These are phyloP conservation scores for Sugiyamaella smithiae DNA, from an alignment of 805 yeast genomes.

Conservation along the genomic window DNA sequence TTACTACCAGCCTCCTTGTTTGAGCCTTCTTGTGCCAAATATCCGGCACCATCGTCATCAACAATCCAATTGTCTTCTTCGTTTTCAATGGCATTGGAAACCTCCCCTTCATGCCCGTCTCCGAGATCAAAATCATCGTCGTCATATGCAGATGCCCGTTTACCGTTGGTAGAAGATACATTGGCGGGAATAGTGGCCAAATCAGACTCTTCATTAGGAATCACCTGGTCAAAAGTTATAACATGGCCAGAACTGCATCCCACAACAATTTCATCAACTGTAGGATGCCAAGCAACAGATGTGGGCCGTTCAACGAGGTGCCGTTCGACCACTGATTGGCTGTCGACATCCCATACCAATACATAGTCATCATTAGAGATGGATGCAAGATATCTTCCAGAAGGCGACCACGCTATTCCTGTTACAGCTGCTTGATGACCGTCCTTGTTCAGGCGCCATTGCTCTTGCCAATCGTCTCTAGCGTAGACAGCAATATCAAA, in stretches of 20 bases:
- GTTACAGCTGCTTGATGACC: constrained; percentile 36
- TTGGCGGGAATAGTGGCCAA: background rate
- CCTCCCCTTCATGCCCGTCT: constrained; percentile 16
- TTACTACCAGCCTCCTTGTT: background rate
- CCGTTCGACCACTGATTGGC: constrained; percentile 35
- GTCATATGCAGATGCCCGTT: constrained; percentile 22
- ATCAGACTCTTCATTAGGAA: constrained; percentile 18
- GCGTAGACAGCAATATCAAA: constrained; percentile 31
- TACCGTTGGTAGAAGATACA: background rate
- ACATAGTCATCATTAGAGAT: constrained; percentile 51
- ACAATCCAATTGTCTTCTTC: constrained; percentile 53
- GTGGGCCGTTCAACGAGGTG: constrained; percentile 36
- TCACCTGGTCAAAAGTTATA: constrained; percentile 21
- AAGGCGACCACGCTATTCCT: constrained; percentile 59
- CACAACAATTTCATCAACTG: constrained; percentile 30
- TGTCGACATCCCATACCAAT: constrained; percentile 53
- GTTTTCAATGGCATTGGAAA: constrained; percentile 12
- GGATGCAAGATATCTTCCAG: constrained; percentile 59
- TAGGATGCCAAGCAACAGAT: constrained; percentile 41
- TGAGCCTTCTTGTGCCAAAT: constrained; percentile 24
- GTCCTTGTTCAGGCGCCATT: constrained; percentile 19
- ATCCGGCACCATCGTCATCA: constrained; percentile 62
- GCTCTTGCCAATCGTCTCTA: constrained; percentile 27
- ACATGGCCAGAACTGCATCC: constrained; percentile 30
- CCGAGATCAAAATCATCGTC: constrained; percentile 32